Evolutionary conservation across 768 basidiomycete genomes (phyloP), one percentile per base, ranked within the genome.

Genomic region (Filobasidium wieringae): DNA sequence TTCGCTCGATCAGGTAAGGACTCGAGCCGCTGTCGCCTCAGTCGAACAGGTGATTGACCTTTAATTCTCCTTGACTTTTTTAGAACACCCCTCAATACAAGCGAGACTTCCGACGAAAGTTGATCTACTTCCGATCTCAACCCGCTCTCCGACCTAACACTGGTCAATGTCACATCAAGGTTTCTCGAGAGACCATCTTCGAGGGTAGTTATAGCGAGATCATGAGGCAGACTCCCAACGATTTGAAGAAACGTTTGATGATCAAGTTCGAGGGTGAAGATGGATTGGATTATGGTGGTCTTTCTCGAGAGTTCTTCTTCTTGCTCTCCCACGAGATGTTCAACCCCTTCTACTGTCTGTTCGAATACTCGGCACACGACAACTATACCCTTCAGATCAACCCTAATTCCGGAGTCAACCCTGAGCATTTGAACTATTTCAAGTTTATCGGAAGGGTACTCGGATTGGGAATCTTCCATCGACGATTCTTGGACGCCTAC

Each of bases 241-340:
- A 99, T 75, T 75, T 99, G 67, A 97, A 96, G 84, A 99, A 99
- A 78, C 80, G 95, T 47, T 75, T 97, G 65, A 97, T 97, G 95
- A 97, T 97, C 78, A 99, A 97, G 77, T 99, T 99, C 75, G 92
- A 95, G 66, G 95, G 95, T 31, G 95, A 99, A 73, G 95, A 97
- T 73, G 95, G 95, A 72, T 76, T 97, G 63, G 95, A 99, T 79
- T 99, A 99, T 72, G 95, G 95, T 72, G 95, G 95, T 74, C 77
- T 97, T 57, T 95, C 92, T 37, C 93, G 92, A 79, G 95, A 99
- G 77, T 99, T 97, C 80, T 99, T 99, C 81, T 99, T 97, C 86
- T 78, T 99, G 58, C 81, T 99, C 49, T 97, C 93, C 32, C 95
- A 99, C 74, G 95, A 97, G 76, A 97, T 99, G 95, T 97, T 99